Conservation (phyloP, 768 basidiomycete genomes). For the Pseudohyphozyma bogoriensis region DNA sequence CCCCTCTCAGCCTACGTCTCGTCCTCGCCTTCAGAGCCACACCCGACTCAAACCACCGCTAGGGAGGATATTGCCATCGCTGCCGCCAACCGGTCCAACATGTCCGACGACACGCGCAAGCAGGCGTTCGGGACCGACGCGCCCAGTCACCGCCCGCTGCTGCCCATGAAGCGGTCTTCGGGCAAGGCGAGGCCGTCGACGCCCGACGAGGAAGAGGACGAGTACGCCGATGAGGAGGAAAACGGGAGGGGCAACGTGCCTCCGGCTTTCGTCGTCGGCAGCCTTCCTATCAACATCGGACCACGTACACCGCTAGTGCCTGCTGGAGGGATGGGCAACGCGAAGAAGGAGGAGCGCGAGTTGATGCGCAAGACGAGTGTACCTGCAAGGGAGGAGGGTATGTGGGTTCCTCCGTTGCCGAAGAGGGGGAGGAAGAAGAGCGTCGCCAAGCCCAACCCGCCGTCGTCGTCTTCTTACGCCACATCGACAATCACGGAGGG, state of each 20-base stretch:
- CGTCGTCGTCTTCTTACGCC: not conserved
- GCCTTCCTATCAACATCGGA: slow-evolving; percentile 21
- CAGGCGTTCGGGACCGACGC: slow-evolving; percentile 24
- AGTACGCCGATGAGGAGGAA: not conserved
- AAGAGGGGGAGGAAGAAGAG: not conserved
- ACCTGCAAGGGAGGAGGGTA: not conserved
- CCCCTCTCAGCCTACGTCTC: not conserved
- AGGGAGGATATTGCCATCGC: slow-evolving; percentile 2
- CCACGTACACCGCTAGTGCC: not conserved
- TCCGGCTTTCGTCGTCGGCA: slow-evolving; percentile 6
- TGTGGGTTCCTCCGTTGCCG: not conserved
- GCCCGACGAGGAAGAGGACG: not conserved
- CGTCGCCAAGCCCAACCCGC: not conserved
- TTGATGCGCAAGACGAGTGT: not conserved
- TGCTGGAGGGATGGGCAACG: not conserved
- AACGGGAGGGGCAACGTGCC: not conserved
- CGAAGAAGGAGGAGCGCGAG: not conserved
- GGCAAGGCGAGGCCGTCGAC: not conserved
- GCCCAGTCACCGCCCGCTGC: slow-evolving; percentile 12
- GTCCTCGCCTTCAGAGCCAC: not conserved
- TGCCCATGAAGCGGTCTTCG: not conserved
- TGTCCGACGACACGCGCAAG: slow-evolving; percentile 17
- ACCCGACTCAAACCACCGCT: not conserved
- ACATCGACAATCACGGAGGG: not conserved
- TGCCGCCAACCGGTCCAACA: not conserved